Conservation (phyloP, 2,329 filamentous ascomycete genomes). For the Apiospora pterosperma region DNA sequence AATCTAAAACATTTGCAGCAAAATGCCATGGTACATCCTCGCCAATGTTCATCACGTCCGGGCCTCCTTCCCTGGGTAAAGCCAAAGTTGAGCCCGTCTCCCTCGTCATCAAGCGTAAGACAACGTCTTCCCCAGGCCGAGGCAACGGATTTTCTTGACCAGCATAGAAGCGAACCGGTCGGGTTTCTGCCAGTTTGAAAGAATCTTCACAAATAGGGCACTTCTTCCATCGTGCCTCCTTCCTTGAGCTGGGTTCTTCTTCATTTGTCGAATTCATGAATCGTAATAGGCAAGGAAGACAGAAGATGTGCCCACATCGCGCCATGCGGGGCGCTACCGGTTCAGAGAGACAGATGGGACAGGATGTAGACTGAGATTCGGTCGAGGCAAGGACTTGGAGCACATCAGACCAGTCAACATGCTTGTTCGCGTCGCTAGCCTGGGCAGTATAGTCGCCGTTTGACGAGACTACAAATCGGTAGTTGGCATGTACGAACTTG, state of each 20-base stretch:
- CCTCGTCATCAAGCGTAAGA: constrained; percentile 81
- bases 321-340: constrained; percentile 96
- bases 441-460: constrained; percentile 75
- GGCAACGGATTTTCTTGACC: constrained; percentile 83
- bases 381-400: constrained; percentile 88
- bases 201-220: constrained; percentile 94
- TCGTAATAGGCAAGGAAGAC: constrained; percentile 84
- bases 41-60: constrained; percentile 63
- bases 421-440: constrained; percentile 80
- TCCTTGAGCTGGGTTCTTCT: constrained; percentile 64
- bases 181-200: constrained; percentile 86
- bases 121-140: constrained; percentile 81
- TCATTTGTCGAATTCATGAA: constrained; percentile 87
- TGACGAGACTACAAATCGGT: constrained; percentile 91
- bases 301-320: constrained; percentile 96
- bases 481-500: constrained; percentile 91
- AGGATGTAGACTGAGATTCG: constrained; percentile 83
- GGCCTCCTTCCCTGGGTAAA: constrained; percentile 75
- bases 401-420: constrained; percentile 87
- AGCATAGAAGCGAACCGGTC: constrained; percentile 85
- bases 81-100: constrained; percentile 80
- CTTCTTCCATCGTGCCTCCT: constrained; percentile 81
- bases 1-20: constrained; percentile 89
- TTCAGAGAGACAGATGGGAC: constrained; percentile 90
- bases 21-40: constrained; percentile 93